Evolutionary conservation across 2,329 filamentous ascomycete species (phyloP).

Genomic region (Didymella pomorum): DNA sequence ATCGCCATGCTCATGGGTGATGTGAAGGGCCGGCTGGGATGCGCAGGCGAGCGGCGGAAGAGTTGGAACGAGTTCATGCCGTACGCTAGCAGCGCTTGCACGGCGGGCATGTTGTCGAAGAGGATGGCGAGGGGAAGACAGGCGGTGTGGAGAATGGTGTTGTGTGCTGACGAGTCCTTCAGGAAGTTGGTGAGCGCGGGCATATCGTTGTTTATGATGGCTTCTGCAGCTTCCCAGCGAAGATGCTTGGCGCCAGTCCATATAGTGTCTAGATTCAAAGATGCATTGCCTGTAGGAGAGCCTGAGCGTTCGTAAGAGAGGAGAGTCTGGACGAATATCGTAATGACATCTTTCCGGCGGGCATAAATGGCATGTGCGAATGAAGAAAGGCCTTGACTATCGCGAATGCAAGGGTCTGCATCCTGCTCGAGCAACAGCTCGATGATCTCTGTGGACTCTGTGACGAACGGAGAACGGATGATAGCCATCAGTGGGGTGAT

Average conservation of each 20-base stretch:
- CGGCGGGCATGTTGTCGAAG: conserved; percentile 16
- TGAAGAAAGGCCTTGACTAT: conserved; percentile 17
- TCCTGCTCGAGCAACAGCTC: conserved; percentile 19
- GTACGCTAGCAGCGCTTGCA: conserved; percentile 15
- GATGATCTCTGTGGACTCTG: conserved; percentile 19
- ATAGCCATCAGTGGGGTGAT: conserved; percentile 23
- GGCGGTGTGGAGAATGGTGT: conserved; percentile 16
- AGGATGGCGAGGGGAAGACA: conserved; percentile 21
- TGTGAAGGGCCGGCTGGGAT: conserved; percentile 20
- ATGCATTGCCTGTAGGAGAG: conserved; percentile 15
- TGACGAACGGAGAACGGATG: conserved; percentile 19
- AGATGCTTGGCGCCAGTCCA: conserved; percentile 23
- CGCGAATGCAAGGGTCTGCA: conserved; percentile 20
- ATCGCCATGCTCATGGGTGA: conserved; percentile 19
- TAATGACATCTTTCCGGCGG: conserved; percentile 16
- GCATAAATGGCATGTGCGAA: conserved; percentile 21
- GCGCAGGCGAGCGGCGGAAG: conserved; percentile 15
- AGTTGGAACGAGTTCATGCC: conserved; percentile 16
- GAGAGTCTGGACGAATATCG: conserved; percentile 4
- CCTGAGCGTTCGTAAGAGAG: conserved; percentile 11
- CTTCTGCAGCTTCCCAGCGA: conserved; percentile 19
- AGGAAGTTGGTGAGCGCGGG: conserved; percentile 12
- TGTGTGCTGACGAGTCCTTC: background rate
- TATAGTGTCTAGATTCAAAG: conserved; percentile 16
- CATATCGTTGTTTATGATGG: conserved; percentile 16